Conservation (phyloP, 2,329 filamentous ascomycete genomes). For the Aspergillus costaricaensis region DNA sequence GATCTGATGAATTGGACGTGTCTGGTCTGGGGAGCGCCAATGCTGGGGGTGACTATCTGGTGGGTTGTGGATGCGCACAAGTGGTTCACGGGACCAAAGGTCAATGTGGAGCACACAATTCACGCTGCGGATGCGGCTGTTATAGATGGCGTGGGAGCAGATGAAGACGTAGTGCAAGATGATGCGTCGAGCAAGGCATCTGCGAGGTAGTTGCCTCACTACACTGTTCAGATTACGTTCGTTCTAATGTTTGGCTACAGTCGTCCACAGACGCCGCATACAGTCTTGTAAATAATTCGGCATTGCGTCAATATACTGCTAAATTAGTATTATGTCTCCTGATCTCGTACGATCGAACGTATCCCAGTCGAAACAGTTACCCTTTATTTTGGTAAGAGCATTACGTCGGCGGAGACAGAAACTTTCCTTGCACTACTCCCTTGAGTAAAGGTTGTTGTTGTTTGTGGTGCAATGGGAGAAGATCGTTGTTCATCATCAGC, state of each 20-base stretch:
- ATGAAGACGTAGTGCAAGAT: conserved; percentile 1
- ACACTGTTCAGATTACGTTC: neutral
- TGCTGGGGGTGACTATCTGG: conserved; percentile 62
- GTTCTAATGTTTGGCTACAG: neutral
- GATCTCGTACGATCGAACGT: too few relatives aligned
- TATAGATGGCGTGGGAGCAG: conserved; percentile 24
- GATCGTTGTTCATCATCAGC: too few relatives aligned
- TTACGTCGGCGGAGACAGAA: too few relatives aligned
- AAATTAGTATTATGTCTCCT: neutral
- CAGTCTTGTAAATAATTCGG: too few relatives aligned
- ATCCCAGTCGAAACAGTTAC: too few relatives aligned
- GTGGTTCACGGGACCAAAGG: conserved; percentile 71
- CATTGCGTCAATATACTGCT: too few relatives aligned
- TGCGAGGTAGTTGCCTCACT: neutral
- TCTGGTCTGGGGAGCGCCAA: conserved; percentile 66
- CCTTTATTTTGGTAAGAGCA: too few relatives aligned
- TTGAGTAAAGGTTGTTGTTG: too few relatives aligned
- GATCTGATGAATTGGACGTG: conserved; percentile 69
- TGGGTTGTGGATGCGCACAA: conserved; percentile 64
- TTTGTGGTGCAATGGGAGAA: too few relatives aligned
- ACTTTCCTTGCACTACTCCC: too few relatives aligned
- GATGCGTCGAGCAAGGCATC: conserved; percentile 7
- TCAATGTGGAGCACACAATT: conserved; percentile 61
- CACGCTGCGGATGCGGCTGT: conserved; percentile 26
- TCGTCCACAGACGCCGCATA: neutral